phyloP scores from a whole-genome alignment of 1,284 basidiomycete genomes.

The Cronartium quercuum region DNA sequence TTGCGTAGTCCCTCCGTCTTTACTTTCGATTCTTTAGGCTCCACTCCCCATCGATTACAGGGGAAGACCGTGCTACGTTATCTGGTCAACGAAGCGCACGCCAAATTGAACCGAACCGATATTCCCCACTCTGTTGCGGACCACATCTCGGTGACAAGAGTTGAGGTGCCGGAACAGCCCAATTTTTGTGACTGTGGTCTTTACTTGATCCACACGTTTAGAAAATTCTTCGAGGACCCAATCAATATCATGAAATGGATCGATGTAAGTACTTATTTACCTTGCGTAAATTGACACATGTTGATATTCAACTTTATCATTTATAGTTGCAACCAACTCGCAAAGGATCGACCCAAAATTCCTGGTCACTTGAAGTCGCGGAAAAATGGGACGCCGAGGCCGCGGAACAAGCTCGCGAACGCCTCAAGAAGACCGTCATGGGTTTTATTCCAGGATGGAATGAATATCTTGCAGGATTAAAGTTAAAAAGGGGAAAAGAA shows the following conservation, averaged over 20 bases:
- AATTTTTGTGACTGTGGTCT: conserved; percentile 81
- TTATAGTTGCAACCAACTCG: background rate
- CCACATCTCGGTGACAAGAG: conserved; percentile 47
- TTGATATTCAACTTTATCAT: background rate
- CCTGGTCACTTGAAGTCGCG: background rate
- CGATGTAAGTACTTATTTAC: conserved; percentile 2
- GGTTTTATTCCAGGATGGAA: background rate
- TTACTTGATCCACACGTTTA: conserved; percentile 72
- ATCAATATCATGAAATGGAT: conserved; percentile 12
- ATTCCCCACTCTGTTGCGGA: conserved; percentile 49
- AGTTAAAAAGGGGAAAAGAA: background rate
- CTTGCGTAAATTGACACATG: background rate
- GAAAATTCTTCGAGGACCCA: conserved; percentile 62
- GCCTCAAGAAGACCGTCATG: background rate
- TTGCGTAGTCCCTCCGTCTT: conserved; percentile 57
- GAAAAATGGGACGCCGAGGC: background rate
- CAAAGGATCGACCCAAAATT: background rate
- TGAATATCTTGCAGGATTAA: background rate
- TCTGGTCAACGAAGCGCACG: conserved; percentile 68
- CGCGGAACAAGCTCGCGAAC: background rate
- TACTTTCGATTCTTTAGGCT: conserved; percentile 74
- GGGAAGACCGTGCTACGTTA: conserved; percentile 62
- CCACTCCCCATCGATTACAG: conserved; percentile 61
- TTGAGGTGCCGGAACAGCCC: conserved; percentile 64
- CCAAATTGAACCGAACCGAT: conserved; percentile 58